Base-by-base conservation (phyloP, 2,329 filamentous ascomycete species). In the Nannizziopsis arthrosporioides region DNA sequence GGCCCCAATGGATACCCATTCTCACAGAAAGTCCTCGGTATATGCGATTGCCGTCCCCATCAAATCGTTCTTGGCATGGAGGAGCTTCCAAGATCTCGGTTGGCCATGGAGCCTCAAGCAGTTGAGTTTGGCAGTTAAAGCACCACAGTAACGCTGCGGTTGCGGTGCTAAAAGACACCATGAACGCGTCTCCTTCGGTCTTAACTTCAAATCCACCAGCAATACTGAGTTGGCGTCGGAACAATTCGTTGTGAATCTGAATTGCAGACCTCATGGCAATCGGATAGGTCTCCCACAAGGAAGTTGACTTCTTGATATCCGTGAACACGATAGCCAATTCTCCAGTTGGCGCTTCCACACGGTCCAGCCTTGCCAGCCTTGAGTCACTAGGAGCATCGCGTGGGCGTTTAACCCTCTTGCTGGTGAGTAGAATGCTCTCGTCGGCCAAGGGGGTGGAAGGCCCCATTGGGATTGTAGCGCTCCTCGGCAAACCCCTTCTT, bases 131-230 rank as follows among this genome's bases (percentile, higher is more conserved):
- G 22, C 95, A 89, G 17, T 88, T 86, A 68, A 98, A 98, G 58
- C 84, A 93, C 92, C 92, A 98, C 6, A 98, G 75, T 42, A 98
- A 70, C 4, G 92, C 92, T 7, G 89, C 92, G 1, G 92, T 96
- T 2, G 92, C 88, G 0, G 92, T 96, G 1, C 89, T 86, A 67
- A 98, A 98, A 8, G 90, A 94, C 30, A 98, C 92, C 89, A 98
- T 96, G 61, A 98, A 98, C 7, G 92, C 92, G 68, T 98, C 92
- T 56, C 92, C 92, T 85, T 98, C 92, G 14, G 92, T 98, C 74
- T 98, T 98, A 66, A 98, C 92, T 68, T 98, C 92, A 61, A 95
- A 98, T 1, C 92, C 92, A 61, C 92, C 92, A 57, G 95, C 93
- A 54, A 89, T 83, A 44, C 92, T 82, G 56, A 98, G 72, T 63